Base-by-base conservation (phyloP, 2,329 filamentous ascomycete species). In the Onygena corvina region DNA sequence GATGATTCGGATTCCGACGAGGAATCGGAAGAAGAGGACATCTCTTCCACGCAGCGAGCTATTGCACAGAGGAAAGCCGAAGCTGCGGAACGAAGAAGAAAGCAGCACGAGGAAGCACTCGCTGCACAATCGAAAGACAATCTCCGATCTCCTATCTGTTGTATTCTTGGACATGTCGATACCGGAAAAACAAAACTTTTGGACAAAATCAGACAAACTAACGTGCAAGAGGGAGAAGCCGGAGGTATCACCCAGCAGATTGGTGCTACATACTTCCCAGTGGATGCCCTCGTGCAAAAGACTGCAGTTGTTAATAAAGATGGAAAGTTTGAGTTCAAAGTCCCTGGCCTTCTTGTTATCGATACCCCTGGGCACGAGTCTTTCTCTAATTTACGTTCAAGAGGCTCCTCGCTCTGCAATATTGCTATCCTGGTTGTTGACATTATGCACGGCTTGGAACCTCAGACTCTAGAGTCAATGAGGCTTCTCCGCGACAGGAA, bases 171-270 rank as follows among this genome's bases (percentile, higher is more conserved):
- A 61, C 92, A 98, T 79, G 92, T 98, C 79, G 92, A 98, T 81
- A 98, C 93, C 40, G 92, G 92, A 67, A 98, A 98, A 75, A 98
- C 92, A n/a, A 98, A 96, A 73, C 75, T 98, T 55, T 77, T 98
- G 51, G 92, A 98, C 75, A 98, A 98, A 74, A 86, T 98, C 63
- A 85, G 92, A 62, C 88, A 95, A 69, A 96, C 92, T 51, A 96
- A 98, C 64, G 92, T 98, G 30, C 93, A 98, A 65, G 92, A 96
- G 71, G 92, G 92, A 61, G 92, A 98, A 78, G 93, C 92, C 34
- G 93, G 92, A 76, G 92, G 92, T 81, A 98, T 98, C 63, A 98
- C 92, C 5, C 92, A 98, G 71, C 92, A 98, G 70, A 98, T 98
- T 63, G 92, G 92, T 82, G 92, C 92, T 47, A 98, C 92, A 2